Evolutionary conservation across 345 rosid species (phyloP).

Genomic region (Balakata baccata): DNA sequence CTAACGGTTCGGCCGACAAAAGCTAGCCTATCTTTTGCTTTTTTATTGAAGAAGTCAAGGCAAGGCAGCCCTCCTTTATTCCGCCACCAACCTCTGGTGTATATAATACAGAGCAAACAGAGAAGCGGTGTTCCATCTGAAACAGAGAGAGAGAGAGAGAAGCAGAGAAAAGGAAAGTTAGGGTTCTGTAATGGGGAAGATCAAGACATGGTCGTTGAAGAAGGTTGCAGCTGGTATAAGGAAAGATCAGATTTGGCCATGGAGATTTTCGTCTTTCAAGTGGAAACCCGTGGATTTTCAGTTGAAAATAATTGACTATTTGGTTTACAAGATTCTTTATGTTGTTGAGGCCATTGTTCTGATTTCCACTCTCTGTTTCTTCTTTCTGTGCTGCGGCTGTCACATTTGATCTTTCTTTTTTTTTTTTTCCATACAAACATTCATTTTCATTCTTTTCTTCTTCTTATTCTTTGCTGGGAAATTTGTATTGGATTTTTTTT

Average conservation of each 20-base stretch:
- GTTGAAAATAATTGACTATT: constrained; percentile 34
- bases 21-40: not conserved
- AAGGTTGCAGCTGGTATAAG: not conserved
- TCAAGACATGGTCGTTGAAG: constrained; percentile 12
- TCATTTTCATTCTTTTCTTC: not conserved
- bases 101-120: not conserved
- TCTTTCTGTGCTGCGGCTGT: constrained; percentile 72
- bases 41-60: not conserved
- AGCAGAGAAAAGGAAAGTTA: not conserved
- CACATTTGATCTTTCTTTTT: constrained; percentile 35
- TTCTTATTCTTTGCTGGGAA: not conserved
- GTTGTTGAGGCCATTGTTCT: constrained; percentile 60
- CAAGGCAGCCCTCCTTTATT: not conserved
- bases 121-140: too few relatives aligned
- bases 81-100: not conserved
- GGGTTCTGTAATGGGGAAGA: constrained; percentile 2
- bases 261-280: constrained; percentile 16
- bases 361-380: constrained; percentile 69
- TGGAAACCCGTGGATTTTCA: constrained; percentile 13
- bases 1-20: constrained; percentile 1
- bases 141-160: not conserved
- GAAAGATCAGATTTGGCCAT: constrained; percentile 9
- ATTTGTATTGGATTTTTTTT: not conserved
- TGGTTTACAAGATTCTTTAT: constrained; percentile 49
- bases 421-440: not conserved